Evolutionary conservation across 352 stramenopile genomes (phyloP).

Genomic region (Phytopythium kandeliae): DNA sequence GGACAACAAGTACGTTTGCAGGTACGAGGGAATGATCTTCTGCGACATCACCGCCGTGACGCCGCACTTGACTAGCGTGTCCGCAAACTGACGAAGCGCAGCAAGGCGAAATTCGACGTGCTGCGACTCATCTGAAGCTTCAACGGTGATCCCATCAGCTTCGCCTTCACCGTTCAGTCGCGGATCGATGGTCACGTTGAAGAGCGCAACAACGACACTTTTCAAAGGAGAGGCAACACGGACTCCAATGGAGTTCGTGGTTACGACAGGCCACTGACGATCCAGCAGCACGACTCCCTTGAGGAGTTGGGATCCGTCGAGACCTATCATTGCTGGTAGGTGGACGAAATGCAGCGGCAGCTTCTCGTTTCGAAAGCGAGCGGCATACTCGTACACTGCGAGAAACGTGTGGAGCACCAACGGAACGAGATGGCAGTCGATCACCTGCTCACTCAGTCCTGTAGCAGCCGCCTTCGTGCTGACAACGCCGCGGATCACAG

Average conservation of each 20-base stretch:
- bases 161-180: slow-evolving; percentile 4
- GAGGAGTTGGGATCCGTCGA: slow-evolving; percentile 26
- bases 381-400: slow-evolving; percentile 29
- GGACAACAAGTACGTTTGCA: slow-evolving; percentile 29
- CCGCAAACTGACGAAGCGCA: slow-evolving; percentile 23
- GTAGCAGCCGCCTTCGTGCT: slow-evolving; percentile 23
- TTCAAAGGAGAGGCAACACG: slow-evolving; percentile 7
- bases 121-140: slow-evolving; percentile 3
- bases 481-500: slow-evolving; percentile 39
- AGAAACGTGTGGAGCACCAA: slow-evolving; percentile 43
- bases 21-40: slow-evolving; percentile 42
- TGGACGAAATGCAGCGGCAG: slow-evolving; percentile 48
- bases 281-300: slow-evolving; percentile 43
- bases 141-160: slow-evolving; percentile 3
- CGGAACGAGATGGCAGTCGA: slow-evolving; percentile 21
- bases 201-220: slow-evolving; percentile 35
- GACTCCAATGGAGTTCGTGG: not conserved
- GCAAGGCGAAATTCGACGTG: slow-evolving; percentile 17
- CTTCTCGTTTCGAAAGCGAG: slow-evolving; percentile 25
- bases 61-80: slow-evolving; percentile 23
- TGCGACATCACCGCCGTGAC: slow-evolving; percentile 44
- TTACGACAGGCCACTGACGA: slow-evolving; percentile 17
- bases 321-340: slow-evolving; percentile 12
- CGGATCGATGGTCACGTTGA: slow-evolving; percentile 56
- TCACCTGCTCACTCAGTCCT: slow-evolving; percentile 2